Conservation (phyloP, 305 asterid genomes). For the Fraxinus dipetala region DNA sequence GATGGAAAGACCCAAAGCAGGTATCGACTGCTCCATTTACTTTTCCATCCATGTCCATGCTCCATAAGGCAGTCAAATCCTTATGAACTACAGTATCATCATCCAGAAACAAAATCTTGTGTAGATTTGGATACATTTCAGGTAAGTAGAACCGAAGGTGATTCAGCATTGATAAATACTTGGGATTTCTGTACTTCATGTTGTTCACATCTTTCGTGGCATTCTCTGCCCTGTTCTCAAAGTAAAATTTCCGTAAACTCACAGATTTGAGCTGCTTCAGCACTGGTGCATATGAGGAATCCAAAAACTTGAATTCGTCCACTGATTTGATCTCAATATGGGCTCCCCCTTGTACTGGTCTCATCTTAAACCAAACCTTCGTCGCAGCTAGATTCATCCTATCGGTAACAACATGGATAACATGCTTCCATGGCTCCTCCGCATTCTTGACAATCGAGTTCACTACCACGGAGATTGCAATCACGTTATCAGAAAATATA, state of each 20-base stretch:
- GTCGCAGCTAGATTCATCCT: conserved; percentile 69
- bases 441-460: conserved; percentile 61
- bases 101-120: conserved; percentile 56
- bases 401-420: conserved; percentile 64
- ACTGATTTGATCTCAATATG: conserved; percentile 62
- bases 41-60: conserved; percentile 62
- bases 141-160: conserved; percentile 75
- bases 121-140: conserved; percentile 64
- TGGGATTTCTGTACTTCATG: conserved; percentile 63
- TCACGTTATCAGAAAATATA: conserved; percentile 63
- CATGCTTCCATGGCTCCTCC: conserved; percentile 73
- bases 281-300: conserved; percentile 60
- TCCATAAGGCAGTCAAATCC: conserved; percentile 71
- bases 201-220: conserved; percentile 51
- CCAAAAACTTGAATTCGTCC: conserved; percentile 51
- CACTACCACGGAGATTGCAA: conserved; percentile 73
- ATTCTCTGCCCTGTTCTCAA: conserved; percentile 57
- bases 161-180: conserved; percentile 56
- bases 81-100: conserved; percentile 77
- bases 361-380: conserved; percentile 81
- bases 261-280: conserved; percentile 52
- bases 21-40: conserved; percentile 73
- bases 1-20: conserved; percentile 68
- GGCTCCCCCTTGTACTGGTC: conserved; percentile 58
- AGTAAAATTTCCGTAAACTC: conserved; percentile 52